A percentile compares a stretch with the other conserved stretches of the same genome.
These are phyloP conservation scores for Beauveria australis DNA, from an alignment of 2,329 filamentous ascomycete genomes.

Conservation along the genomic window DNA sequence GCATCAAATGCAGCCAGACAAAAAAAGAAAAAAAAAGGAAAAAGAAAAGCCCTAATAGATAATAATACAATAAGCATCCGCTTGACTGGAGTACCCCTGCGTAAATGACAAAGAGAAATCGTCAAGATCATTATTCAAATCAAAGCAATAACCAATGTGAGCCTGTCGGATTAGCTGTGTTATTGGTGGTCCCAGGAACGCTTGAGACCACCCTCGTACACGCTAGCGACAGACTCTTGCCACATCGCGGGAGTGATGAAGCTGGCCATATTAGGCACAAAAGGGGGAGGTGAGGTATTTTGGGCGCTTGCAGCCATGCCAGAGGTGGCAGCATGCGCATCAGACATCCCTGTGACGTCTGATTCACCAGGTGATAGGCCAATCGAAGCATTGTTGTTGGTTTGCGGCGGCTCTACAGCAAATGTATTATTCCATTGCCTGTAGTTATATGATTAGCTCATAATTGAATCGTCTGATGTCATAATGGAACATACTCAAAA, in stretches of 20 bases:
- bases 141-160: neutral
- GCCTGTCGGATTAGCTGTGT: conserved; percentile 13
- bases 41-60: neutral
- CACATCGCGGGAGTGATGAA: conserved; percentile 67
- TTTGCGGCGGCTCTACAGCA: conserved; percentile 46
- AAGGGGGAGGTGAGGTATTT: conserved; percentile 38
- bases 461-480: neutral
- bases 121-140: neutral
- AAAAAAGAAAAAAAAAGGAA: neutral
- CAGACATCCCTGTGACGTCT: conserved; percentile 46
- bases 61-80: neutral
- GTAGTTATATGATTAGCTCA: conserved; percentile 2
- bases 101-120: neutral
- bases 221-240: conserved; percentile 63
- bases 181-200: conserved; percentile 44
- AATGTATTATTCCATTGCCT: conserved; percentile 97
- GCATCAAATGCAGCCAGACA: neutral
- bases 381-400: conserved; percentile 38
- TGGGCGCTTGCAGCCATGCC: conserved; percentile 37
- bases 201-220: conserved; percentile 59
- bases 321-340: conserved; percentile 35
- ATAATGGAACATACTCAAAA: conserved; percentile 61
- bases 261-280: conserved; percentile 39
- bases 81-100: too few species aligned
- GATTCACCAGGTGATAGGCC: conserved; percentile 44